Evolutionary conservation across 2,329 filamentous ascomycete species (phyloP).

Genomic region (Parastagonospora avenae): DNA sequence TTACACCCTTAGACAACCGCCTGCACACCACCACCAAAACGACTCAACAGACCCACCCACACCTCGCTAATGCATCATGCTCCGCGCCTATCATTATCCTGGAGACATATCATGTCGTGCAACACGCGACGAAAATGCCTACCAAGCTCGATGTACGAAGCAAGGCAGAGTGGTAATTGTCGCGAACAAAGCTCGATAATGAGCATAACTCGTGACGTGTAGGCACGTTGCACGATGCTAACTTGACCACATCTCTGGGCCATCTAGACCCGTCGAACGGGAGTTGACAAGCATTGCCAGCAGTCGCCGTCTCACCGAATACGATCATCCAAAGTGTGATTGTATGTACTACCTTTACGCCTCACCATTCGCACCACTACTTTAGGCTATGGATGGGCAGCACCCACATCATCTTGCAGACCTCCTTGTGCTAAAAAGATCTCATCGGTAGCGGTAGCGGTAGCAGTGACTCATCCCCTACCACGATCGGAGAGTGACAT

Average conservation of each 20-base stretch:
- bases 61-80: background rate
- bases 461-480: too few relatives aligned
- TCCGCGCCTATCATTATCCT: conserved; percentile 1
- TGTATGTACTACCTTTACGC: too few relatives aligned
- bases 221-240: too few relatives aligned
- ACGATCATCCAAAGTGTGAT: too few relatives aligned
- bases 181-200: background rate
- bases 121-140: conserved; percentile 12
- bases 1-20: background rate
- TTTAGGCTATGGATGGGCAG: too few relatives aligned
- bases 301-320: too few relatives aligned
- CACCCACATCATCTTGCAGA: too few relatives aligned
- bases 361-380: too few relatives aligned
- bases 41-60: conserved; percentile 5
- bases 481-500: too few relatives aligned
- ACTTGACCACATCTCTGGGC: background rate
- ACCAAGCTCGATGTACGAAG: background rate
- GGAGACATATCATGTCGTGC: conserved; percentile 7
- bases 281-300: too few relatives aligned
- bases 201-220: background rate
- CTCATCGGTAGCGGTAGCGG: too few relatives aligned
- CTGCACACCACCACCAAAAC: background rate
- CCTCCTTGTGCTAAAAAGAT: too few relatives aligned
- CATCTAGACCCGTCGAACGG: background rate
- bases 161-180: background rate